These are phyloP conservation scores for Hexamita inflata DNA, from an alignment of 208 protist species.

Conservation along the genomic window DNA sequence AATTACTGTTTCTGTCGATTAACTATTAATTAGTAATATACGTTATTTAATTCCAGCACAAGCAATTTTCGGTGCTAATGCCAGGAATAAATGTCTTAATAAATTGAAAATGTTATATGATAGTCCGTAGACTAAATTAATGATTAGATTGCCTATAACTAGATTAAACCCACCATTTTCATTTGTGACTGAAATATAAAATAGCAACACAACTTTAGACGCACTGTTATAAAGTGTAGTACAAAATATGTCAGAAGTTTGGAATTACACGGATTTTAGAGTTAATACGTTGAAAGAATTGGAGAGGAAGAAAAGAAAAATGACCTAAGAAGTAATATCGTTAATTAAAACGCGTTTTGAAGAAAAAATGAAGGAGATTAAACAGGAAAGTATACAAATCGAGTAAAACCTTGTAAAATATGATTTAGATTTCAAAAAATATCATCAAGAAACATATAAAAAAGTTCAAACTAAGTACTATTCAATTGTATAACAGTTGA, in stretches of 20 bases:
- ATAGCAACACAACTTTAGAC: background rate
- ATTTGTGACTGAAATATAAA: background rate
- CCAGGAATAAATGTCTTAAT: background rate
- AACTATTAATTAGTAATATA: conserved; percentile 1
- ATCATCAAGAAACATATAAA: background rate
- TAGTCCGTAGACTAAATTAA: background rate
- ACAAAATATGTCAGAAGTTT: background rate
- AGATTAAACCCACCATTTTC: background rate
- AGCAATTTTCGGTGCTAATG: background rate
- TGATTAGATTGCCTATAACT: background rate
- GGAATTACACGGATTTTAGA: background rate
- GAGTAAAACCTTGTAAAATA: no score
- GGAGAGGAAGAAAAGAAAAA: no score
- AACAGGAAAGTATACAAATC: no score
- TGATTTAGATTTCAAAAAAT: background rate
- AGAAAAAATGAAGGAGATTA: no score
- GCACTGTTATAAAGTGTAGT: background rate
- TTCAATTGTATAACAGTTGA: background rate
- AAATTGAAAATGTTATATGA: background rate
- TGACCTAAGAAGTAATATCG: background rate
- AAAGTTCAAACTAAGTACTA: background rate
- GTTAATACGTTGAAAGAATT: background rate
- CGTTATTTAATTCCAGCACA: background rate
- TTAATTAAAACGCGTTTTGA: background rate
- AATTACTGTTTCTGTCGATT: background rate